Base-by-base conservation (phyloP, 2,329 filamentous ascomycete species). In the Colletotrichum australisinense region DNA sequence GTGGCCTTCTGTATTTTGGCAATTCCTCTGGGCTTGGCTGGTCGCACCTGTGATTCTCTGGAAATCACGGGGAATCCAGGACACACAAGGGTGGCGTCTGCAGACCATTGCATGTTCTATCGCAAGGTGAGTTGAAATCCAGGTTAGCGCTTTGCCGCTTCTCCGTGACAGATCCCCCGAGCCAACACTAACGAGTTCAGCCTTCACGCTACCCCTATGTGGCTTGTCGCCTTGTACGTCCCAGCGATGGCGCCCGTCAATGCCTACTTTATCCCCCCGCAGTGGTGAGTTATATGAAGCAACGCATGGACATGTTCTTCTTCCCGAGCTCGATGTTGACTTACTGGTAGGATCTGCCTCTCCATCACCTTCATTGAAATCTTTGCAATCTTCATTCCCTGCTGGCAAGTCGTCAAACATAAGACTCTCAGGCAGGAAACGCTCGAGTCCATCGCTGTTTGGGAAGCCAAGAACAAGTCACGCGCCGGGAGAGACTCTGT, bases 151-250 rank as follows among this genome's bases (percentile, higher is more conserved):
- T 67, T 26, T 42, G 59, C 55, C 24, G 66, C 32, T 66, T 24
- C 53, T 59, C 56, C 38, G 59, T n/a, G 38, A 49, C 58, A 72
- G n/a, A 14, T 8, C 16, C 30, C 38, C 24, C 19, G 57, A 7
- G 14, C 30, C 46, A 24, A 5, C 68, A 59, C 72, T 74, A 72
- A 74, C 22, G n/a, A 30, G 5, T 22, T 28, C 57, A 91, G 89
- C 69, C 86, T 93, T 24, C 91, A 88, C 68, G 91, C 91, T 26
- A 89, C 91, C 9, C 92, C 92, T 0, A 87, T 93, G 83, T 93
- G 91, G 91, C 86, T 93, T 49, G 81, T 91, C 28, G 91, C 89
- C 67, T 82, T 90, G 16, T 86, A 89, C 71, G 84, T 85, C 3
- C 86, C 88, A 6, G 83, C 76, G 9, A 88, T 92, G 83, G 83